Evolutionary conservation across 1,284 basidiomycete genomes (phyloP).

Genomic region (Trametes polyzona): DNA sequence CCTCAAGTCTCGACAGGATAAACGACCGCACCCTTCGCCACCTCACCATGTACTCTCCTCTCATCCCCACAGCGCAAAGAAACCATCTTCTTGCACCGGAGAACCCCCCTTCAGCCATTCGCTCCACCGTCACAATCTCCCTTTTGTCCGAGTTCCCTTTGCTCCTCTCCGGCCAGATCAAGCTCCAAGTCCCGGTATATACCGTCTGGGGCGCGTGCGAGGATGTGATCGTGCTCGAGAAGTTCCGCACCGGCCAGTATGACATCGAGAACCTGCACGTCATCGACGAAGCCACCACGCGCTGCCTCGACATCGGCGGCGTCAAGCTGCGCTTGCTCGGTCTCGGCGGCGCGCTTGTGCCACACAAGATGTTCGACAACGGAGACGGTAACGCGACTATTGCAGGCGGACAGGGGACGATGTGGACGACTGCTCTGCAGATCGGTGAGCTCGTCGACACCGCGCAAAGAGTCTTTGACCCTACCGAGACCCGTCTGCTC

Average conservation of each 20-base stretch:
- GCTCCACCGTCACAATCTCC: slow-evolving; percentile 69
- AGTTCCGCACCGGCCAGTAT: slow-evolving; percentile 85
- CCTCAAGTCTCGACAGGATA: slow-evolving; percentile 84
- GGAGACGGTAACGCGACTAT: slow-evolving; percentile 95
- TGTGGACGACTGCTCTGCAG: slow-evolving; percentile 98
- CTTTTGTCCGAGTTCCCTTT: slow-evolving; percentile 94
- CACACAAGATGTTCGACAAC: slow-evolving; percentile 98
- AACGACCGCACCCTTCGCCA: slow-evolving; percentile 95
- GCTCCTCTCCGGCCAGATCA: slow-evolving; percentile 86
- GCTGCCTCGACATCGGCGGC: slow-evolving; percentile 89
- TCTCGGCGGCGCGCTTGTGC: slow-evolving; percentile 93
- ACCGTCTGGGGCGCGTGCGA: slow-evolving; percentile 99
- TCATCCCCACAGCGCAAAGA: slow-evolving; percentile 84
- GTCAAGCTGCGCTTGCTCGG: slow-evolving; percentile 93
- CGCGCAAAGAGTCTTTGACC: slow-evolving; percentile 92
- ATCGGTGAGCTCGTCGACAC: slow-evolving; percentile 98
- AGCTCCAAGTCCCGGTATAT: slow-evolving; percentile 90
- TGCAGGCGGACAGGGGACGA: slow-evolving; percentile 96
- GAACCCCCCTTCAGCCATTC: slow-evolving; percentile 61
- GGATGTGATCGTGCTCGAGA: slow-evolving; percentile 92
- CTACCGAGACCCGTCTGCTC: slow-evolving; percentile 91
- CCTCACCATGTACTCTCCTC: slow-evolving; percentile 96
- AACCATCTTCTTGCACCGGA: slow-evolving; percentile 76
- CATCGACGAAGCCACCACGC: slow-evolving; percentile 93
- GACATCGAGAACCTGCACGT: slow-evolving; percentile 87